Evolutionary conservation across 345 rosid species (phyloP).

Genomic region (Eutrema yunnanense): DNA sequence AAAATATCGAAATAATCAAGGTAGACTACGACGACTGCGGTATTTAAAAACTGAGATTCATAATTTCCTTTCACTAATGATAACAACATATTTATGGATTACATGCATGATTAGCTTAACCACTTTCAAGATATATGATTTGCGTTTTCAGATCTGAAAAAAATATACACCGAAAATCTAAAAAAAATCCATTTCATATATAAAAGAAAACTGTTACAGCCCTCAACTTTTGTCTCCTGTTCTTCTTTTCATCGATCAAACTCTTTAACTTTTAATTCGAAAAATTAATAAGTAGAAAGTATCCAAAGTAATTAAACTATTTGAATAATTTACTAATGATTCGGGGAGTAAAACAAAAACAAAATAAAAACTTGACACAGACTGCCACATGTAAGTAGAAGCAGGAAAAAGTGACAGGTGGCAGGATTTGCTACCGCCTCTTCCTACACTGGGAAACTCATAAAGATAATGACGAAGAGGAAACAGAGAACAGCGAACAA

Average conservation of each 20-base stretch:
- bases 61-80: too few species aligned
- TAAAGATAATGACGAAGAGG: conserved; percentile 1
- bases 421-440: conserved; percentile 27
- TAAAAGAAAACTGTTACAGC: neutral
- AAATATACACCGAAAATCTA: neutral
- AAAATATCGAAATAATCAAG: too few species aligned
- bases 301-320: neutral
- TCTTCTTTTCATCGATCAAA: conserved; percentile 20
- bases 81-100: too few species aligned
- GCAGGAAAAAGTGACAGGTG: conserved; percentile 15
- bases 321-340: conserved; percentile 14
- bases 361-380: neutral
- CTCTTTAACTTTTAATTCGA: conserved; percentile 7
- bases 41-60: too few species aligned
- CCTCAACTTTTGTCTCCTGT: conserved; percentile 4
- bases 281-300: neutral
- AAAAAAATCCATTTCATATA: neutral
- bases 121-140: neutral
- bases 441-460: neutral
- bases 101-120: too few species aligned
- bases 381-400: conserved; percentile 15
- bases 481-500: conserved; percentile 18
- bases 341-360: neutral
- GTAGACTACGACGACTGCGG: too few species aligned
- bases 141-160: neutral